These are phyloP conservation scores for Daldinia grandis DNA, from an alignment of 495 filamentous ascomycete species.

Conservation along the genomic window DNA sequence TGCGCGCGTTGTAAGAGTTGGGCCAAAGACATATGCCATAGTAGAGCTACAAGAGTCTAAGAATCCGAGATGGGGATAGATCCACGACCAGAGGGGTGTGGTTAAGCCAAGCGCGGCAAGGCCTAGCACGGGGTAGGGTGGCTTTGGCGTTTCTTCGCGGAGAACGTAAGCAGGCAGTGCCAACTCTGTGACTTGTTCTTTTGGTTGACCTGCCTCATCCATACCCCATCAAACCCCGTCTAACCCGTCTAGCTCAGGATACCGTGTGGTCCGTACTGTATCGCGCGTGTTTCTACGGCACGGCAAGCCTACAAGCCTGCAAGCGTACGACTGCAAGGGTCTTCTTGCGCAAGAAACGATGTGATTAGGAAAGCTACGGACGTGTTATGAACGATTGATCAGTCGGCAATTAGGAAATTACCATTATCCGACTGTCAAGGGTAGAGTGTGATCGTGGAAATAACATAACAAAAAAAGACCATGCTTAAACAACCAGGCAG, in stretches of 20 bases:
- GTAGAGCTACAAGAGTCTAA: slow-evolving; percentile 12
- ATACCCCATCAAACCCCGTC: slow-evolving; percentile 6
- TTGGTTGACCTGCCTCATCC: slow-evolving; percentile 41
- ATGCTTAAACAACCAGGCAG: slow-evolving; percentile 1
- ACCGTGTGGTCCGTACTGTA: slow-evolving; percentile 30
- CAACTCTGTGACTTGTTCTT: slow-evolving; percentile 35
- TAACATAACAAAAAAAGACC: not conserved
- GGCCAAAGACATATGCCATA: slow-evolving; percentile 31
- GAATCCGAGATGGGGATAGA: slow-evolving; percentile 25
- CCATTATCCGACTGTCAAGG: slow-evolving; percentile 18
- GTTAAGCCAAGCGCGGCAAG: slow-evolving; percentile 34
- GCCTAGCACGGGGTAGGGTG: slow-evolving; percentile 37
- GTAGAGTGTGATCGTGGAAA: slow-evolving; percentile 7
- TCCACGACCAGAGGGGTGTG: slow-evolving; percentile 28
- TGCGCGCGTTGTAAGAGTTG: slow-evolving; percentile 28
- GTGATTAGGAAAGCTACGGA: slow-evolving; percentile 15
- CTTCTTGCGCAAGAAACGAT: slow-evolving; percentile 25
- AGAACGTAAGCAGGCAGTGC: slow-evolving; percentile 40
- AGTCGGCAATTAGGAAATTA: slow-evolving; percentile 27
- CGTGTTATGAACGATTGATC: slow-evolving; percentile 27
- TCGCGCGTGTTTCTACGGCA: slow-evolving; percentile 27
- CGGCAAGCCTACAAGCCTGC: slow-evolving; percentile 7
- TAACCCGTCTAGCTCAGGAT: slow-evolving; percentile 13
- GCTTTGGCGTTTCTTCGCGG: slow-evolving; percentile 38
- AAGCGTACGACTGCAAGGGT: slow-evolving; percentile 41